phyloP scores from a whole-genome alignment of 202 grass and related monocot genomes.

The Schoenoplectus tabernaemontani region DNA sequence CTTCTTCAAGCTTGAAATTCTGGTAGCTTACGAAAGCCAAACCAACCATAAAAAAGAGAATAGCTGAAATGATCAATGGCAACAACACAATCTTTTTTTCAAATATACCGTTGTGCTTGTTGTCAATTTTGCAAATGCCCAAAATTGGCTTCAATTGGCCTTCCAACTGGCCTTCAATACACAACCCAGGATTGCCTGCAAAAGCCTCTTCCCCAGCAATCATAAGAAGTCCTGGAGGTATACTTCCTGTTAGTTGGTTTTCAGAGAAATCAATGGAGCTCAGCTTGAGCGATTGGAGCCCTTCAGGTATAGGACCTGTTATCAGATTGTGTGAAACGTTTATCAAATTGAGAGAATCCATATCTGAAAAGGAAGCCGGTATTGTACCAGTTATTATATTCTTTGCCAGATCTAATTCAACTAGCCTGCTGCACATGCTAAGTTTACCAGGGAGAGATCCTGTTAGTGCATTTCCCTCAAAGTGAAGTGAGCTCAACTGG shows the following conservation, averaged over 20 bases:
- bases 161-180: conserved; percentile 36
- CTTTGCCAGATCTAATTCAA: conserved; percentile 64
- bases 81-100: conserved; percentile 32
- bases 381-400: conserved; percentile 50
- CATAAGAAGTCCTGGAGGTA: conserved; percentile 56
- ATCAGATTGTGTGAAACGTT: conserved; percentile 50
- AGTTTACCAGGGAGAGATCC: conserved; percentile 45
- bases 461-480: conserved; percentile 46
- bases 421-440: conserved; percentile 40
- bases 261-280: conserved; percentile 68
- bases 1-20: conserved; percentile 69
- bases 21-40: conserved; percentile 57
- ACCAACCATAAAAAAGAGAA: conserved; percentile 47
- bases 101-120: conserved; percentile 24
- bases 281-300: conserved; percentile 55
- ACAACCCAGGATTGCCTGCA: conserved; percentile 52
- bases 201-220: conserved; percentile 73
- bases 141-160: neutral
- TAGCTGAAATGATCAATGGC: conserved; percentile 33
- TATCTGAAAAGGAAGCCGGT: conserved; percentile 34
- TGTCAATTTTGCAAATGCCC: conserved; percentile 31
- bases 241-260: conserved; percentile 55
- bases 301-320: conserved; percentile 42
- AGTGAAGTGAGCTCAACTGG: conserved; percentile 56
- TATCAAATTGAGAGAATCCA: conserved; percentile 65